A percentile compares a stretch with the other conserved stretches of the same genome.
phyloP scores from a whole-genome alignment of 768 basidiomycete genomes.

The Pisolithus tinctorius region DNA sequence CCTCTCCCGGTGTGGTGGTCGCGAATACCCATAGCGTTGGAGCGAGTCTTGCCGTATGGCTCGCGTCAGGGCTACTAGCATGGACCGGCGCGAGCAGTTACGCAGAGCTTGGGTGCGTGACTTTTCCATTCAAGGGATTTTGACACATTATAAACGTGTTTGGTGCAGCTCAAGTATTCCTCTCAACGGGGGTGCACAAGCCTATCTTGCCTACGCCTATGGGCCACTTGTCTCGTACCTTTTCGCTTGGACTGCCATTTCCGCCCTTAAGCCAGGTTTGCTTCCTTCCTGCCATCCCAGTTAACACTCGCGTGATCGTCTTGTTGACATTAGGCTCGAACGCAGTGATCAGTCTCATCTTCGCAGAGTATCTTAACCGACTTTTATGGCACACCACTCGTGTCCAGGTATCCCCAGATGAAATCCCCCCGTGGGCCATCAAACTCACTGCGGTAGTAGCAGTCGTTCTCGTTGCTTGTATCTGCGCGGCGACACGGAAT shows the following conservation, averaged over 20 bases:
- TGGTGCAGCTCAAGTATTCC: conserved; percentile 26
- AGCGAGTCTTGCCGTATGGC: conserved; percentile 82
- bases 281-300: not conserved
- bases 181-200: conserved; percentile 51
- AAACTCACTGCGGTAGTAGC: conserved; percentile 78
- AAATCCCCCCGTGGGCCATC: conserved; percentile 86
- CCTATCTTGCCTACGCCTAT: conserved; percentile 87
- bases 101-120: conserved; percentile 78
- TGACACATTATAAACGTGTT: not conserved
- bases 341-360: conserved; percentile 85
- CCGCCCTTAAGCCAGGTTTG: conserved; percentile 77
- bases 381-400: conserved; percentile 75
- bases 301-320: conserved; percentile 1
- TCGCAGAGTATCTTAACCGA: conserved; percentile 88
- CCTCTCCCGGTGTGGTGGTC: conserved; percentile 87
- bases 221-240: conserved; percentile 84
- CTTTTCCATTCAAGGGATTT: not conserved
- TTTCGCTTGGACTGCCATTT: conserved; percentile 93
- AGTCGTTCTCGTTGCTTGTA: conserved; percentile 60
- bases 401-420: conserved; percentile 64
- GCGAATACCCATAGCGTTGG: conserved; percentile 87
- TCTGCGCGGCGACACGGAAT: conserved; percentile 74
- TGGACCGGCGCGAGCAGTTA: conserved; percentile 97
- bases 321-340: conserved; percentile 46
- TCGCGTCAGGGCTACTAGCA: conserved; percentile 72